Evolutionary conservation across 2,329 filamentous ascomycete species (phyloP), one percentile per base, ranked within the genome.

Genomic region (Phialocephala subalpina): DNA sequence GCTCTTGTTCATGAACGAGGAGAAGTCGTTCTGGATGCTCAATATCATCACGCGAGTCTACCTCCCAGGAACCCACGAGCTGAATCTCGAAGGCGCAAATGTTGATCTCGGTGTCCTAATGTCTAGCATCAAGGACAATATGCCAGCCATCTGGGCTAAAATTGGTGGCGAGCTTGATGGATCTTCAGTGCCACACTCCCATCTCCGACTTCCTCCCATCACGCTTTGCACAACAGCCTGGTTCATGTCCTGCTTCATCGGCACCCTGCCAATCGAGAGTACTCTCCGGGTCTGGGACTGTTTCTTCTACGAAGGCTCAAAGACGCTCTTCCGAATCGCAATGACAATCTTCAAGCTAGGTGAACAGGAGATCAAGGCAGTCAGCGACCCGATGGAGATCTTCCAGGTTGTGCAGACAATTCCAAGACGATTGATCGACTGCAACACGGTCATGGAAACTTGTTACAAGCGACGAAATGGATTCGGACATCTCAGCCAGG

Each of bases 161-260:
- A 94, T 98, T 72, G 93, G 93, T 35, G 89, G 89, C 68, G 91
- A 95, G 78, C 83, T 92, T 45, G 90, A 92, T 71, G 72, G 74
- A 16, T 66, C 71, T 18, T 70, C 69, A 11, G 59, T 73, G 66
- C 69, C 67, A 12, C 70, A 63, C 56, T 79, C 81, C 2, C 74
- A 75, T 66, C 65, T 67, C n/a, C 86, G 91, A 4, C 85, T 97
- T 12, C 95, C 95, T 0, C 94, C 95, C 14, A 95, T 98, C 70
- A 96, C 93, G 0, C 85, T 98, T 5, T 97, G 94, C 72, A 93
- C 96, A 78, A 97, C 94, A 11, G 92, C 94, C 3, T 98, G 95
- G 95, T 97, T 98, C 78, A 97, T 98, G 95, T 97, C 92, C 58
- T 92, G 96, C 73, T 97, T 96, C 78, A 96, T 97, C 67, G 94